Evolutionary conservation across 768 basidiomycete genomes (phyloP), one percentile per base, ranked within the genome.

Genomic region (Coprinopsis sp.): DNA sequence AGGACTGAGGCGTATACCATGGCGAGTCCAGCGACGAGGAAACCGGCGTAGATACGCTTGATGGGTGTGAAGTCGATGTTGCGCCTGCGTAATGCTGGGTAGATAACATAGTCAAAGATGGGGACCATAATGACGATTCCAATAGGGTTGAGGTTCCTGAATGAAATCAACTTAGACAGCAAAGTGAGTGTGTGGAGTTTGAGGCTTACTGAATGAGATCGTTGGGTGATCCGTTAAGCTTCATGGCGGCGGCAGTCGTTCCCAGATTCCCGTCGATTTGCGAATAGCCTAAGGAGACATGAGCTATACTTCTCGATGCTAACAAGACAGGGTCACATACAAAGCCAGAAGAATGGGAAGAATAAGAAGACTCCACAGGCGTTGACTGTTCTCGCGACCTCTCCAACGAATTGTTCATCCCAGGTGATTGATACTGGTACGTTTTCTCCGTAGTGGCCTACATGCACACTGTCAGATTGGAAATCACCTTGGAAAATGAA

Each of bases 341-440:
- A 76, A 30, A 71, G 66, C 72, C 74, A 76, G 65, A 61, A 76
- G 59, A 74, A 64, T 36, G 76, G 76, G 68, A 75, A 72, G 62
- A 73, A 78, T 37, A 72, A 44, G 65, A 79, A 78, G 24, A 79
- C 76, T 14, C 58, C 56, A 62, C 73, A 79, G 16, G 53, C 53
- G 19, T 70, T 69, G 51, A 71, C 49, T 0, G 73, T 74, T 46
- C 77, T 69, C 4, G 58, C 54, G 22, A 79, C 75, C 54, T 79
- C 78, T 30, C 68, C 74, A 12, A 79, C 78, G 50, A 76, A 79
- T 37, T 73, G 67, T 42, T 79, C 77, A 48, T 79, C 76, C 71
- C 73, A 78, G 16, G 73, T 76, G 33, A 79, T 72, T 49, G 57
- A 63, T 0, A 51, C 42, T 1, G 74, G 72, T 6, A 65, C 46